phyloP scores from a whole-genome alignment of 2,329 filamentous ascomycete species.

The Talaromyces islandicus region DNA sequence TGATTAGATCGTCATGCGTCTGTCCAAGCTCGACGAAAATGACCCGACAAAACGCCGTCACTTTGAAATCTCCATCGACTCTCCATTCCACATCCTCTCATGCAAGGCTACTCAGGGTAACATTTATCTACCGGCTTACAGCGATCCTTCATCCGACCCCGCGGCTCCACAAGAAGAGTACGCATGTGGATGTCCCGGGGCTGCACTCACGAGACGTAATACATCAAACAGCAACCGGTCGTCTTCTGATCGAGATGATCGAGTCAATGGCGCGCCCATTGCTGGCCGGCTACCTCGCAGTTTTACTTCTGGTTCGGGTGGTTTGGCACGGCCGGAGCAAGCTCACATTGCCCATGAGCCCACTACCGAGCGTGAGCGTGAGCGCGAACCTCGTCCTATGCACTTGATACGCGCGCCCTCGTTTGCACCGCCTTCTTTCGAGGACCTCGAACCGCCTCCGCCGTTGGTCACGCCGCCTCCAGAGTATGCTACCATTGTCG shows the following conservation, averaged over 20 bases:
- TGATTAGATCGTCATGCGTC: constrained; percentile 76
- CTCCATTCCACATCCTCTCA: constrained; percentile 86
- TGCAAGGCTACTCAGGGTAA: constrained; percentile 91
- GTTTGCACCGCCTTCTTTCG: constrained; percentile 81
- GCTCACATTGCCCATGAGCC: constrained; percentile 44
- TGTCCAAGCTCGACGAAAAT: constrained; percentile 74
- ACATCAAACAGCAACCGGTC: constrained; percentile 18
- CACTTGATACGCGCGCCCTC: constrained; percentile 78
- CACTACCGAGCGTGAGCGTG: constrained; percentile 35
- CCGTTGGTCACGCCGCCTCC: constrained; percentile 75
- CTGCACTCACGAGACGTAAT: constrained; percentile 40
- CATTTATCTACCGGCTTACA: constrained; percentile 77
- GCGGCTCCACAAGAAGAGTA: constrained; percentile 51
- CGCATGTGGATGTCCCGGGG: constrained; percentile 63
- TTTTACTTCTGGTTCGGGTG: constrained; percentile 34
- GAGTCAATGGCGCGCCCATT: constrained; percentile 12
- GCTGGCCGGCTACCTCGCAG: constrained; percentile 21
- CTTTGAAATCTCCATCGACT: constrained; percentile 95
- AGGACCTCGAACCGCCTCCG: constrained; percentile 68
- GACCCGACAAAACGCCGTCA: constrained; percentile 76
- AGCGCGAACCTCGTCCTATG: constrained; percentile 61
- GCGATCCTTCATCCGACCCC: constrained; percentile 47
- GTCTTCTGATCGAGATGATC: constrained; percentile 24
- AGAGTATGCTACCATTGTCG: constrained; percentile 73
- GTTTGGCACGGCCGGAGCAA: constrained; percentile 41